Base-by-base conservation (phyloP, 345 rosid species). In the Bruguiera gymnorhiza region DNA sequence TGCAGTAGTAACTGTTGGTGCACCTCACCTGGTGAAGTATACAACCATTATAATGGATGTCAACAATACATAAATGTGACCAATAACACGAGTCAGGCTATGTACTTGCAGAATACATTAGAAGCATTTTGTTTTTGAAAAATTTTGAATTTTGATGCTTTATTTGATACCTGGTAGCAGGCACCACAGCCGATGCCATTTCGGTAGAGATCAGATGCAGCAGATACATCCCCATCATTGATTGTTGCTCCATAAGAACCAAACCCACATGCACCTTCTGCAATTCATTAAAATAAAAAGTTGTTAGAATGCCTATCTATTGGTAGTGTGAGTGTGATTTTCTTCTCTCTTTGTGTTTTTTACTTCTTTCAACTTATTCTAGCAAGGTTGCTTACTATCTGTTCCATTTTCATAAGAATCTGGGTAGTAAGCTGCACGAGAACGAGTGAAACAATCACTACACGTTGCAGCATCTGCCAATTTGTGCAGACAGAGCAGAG, bases 131-230 rank as follows among this genome's bases (percentile, higher is more conserved):
- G 21, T 19, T 11, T 24, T 23, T 56, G n/a, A 24, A 10, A n/a
- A 62, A 60, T 15, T 21, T 24, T 19, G 29, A 48, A 60, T 15
- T 21, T 24, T 19, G 29, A 48, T 1, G 30, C 31, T 39, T 53
- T 66, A 32, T 66, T 58, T 56, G 6, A 9, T 11, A 86, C 93
- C 84, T 86, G 94, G 80, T 85, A 88, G 85, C 91, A 88, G 79
- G 87, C 88, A 31, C 94, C 91, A 48, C 94, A 88, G n/a, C 94
- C 94, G 19, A 86, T 68, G 20, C 94, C 91, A 39, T 66, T 62
- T 15, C 91, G 84, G 46, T 83, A 88, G 77, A 88, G 94, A 48
- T 76, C 78, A 50, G 89, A 85, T 15, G 81, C 91, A 56, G 94
- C 81, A 23, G 91, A 79, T 31, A 88, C 90, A 86, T 88, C 86